These are phyloP conservation scores for Platismatia glauca DNA, from an alignment of 495 filamentous ascomycete genomes.

Conservation along the genomic window DNA sequence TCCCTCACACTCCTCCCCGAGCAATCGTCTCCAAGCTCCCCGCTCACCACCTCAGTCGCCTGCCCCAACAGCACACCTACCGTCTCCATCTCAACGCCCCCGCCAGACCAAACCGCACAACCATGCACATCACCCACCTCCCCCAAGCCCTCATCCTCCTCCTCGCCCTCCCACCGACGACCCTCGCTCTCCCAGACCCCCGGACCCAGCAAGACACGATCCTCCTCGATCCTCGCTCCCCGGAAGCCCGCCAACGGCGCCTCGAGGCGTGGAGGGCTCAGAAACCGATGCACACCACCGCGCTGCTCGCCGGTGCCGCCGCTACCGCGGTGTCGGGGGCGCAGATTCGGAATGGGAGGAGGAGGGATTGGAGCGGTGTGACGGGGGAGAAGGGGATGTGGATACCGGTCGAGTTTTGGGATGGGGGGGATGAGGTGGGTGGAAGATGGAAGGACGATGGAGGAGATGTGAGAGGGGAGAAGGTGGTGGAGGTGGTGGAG, in stretches of 20 bases:
- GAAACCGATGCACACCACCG: conserved; percentile 21
- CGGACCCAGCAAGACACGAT: neutral
- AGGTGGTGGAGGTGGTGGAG: neutral
- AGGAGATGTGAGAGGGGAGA: neutral
- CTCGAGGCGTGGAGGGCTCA: conserved; percentile 15
- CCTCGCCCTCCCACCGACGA: neutral
- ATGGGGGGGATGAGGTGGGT: neutral
- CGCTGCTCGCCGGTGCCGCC: conserved; percentile 21
- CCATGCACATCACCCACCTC: neutral
- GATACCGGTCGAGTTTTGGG: conserved; percentile 7
- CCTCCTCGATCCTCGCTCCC: neutral
- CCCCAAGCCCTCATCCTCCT: neutral
- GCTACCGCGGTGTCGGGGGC: conserved; percentile 5
- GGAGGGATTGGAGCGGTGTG: conserved; percentile 1
- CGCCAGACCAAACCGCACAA: neutral
- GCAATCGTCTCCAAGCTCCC: neutral
- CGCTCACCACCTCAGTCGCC: neutral
- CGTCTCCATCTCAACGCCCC: neutral
- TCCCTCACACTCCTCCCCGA: neutral
- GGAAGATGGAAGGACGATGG: neutral
- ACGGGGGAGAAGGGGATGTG: conserved; percentile 12
- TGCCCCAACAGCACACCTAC: neutral
- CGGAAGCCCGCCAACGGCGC: conserved; percentile 5
- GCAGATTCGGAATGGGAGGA: neutral
- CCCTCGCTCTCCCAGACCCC: neutral